A percentile compares a stretch with the other conserved stretches of the same genome.
These are phyloP conservation scores for Echria macrotheca DNA, from an alignment of 495 filamentous ascomycete genomes.

Conservation along the genomic window DNA sequence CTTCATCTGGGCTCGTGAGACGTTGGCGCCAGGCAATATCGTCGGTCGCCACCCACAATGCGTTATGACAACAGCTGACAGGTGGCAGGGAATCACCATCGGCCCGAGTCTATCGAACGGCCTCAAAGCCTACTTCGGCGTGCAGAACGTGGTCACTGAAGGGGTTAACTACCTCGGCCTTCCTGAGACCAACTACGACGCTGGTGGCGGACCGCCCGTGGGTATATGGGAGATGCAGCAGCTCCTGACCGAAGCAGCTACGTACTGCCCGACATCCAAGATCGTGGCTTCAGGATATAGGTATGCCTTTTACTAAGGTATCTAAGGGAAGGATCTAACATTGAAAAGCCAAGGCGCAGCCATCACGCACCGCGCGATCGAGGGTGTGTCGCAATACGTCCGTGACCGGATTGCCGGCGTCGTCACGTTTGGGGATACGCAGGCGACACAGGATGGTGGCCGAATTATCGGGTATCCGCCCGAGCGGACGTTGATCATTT, in stretches of 20 bases:
- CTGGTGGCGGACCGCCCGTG: neutral
- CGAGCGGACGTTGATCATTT: conserved; percentile 1
- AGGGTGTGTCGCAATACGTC: neutral
- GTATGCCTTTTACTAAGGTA: no score
- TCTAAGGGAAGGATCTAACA: no score
- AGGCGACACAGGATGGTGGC: neutral
- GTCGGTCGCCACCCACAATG: neutral
- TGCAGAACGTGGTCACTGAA: neutral
- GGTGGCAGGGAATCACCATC: neutral
- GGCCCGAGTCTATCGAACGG: neutral
- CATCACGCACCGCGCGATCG: conserved; percentile 1
- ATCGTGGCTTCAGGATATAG: neutral
- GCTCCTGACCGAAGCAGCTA: neutral
- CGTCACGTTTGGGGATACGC: conserved; percentile 3
- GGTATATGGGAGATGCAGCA: neutral
- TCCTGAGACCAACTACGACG: neutral
- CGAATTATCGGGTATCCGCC: neutral
- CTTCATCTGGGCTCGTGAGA: neutral
- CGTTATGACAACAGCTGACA: neutral
- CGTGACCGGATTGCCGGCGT: neutral
- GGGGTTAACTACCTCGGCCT: conserved; percentile 3
- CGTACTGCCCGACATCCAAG: neutral
- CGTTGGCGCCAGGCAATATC: neutral
- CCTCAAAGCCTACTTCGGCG: conserved; percentile 1
- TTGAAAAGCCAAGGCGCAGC: conserved; percentile 2